These are phyloP conservation scores for Globisporangium irregulare DNA, from an alignment of 352 stramenopile species.

Conservation along the genomic window DNA sequence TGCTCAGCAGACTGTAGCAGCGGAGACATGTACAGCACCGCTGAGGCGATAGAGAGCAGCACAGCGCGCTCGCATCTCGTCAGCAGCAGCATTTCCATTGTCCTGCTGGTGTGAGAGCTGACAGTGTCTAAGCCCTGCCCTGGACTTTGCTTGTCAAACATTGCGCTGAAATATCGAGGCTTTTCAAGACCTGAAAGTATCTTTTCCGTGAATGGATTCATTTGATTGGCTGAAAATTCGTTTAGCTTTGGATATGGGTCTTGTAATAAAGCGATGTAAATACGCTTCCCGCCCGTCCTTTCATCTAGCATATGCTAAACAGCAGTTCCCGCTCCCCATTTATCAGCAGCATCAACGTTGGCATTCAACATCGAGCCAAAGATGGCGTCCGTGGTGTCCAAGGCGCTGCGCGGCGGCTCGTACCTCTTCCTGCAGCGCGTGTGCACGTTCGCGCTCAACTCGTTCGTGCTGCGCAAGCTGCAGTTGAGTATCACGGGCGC, in stretches of 20 bases:
- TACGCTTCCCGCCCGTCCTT: neutral
- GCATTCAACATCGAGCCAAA: neutral
- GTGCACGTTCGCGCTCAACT: conserved; percentile 85
- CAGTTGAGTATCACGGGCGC: conserved; percentile 76
- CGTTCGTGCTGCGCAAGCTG: conserved; percentile 68
- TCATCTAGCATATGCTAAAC: neutral
- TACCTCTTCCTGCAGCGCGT: conserved; percentile 83
- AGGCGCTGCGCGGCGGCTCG: conserved; percentile 58
- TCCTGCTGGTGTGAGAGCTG: neutral
- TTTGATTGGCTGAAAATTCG: neutral
- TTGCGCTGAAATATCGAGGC: neutral
- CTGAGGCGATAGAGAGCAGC: neutral
- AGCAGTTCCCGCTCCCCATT: neutral
- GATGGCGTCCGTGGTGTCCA: conserved; percentile 31
- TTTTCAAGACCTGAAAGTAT: neutral
- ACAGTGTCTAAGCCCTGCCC: neutral
- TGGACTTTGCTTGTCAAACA: neutral
- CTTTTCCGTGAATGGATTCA: neutral
- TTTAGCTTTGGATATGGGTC: neutral
- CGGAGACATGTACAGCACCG: neutral
- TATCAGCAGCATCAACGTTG: neutral
- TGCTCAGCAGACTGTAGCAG: neutral
- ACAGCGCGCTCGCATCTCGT: conserved; percentile 1
- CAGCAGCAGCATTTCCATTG: conserved; percentile 1
- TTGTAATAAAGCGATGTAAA: neutral